A percentile compares a stretch with the other conserved stretches of the same genome.
Evolutionary conservation across 1,139 yeast genomes (phyloP).

Genomic region (Martiniozyma asiatica): DNA sequence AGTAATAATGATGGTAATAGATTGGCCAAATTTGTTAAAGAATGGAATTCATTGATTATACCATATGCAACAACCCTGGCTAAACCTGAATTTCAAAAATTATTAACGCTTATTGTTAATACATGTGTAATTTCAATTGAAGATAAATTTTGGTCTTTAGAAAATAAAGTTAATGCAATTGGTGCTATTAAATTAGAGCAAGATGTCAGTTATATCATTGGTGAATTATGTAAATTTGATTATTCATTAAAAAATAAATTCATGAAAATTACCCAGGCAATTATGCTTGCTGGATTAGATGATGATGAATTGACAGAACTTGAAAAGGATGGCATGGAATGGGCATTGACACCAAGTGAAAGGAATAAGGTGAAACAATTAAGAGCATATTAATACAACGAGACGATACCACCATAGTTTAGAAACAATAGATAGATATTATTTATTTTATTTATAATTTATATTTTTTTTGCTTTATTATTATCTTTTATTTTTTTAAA

Average conservation of each 20-base stretch:
- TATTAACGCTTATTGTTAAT: conserved; percentile 43
- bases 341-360: conserved; percentile 76
- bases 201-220: conserved; percentile 64
- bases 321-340: conserved; percentile 28
- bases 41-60: conserved; percentile 52
- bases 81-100: conserved; percentile 33
- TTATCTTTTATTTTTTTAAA: too few relatives aligned
- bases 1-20: conserved; percentile 22
- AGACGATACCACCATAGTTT: too few relatives aligned
- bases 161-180: conserved; percentile 61
- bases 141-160: conserved; percentile 51
- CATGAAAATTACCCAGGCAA: conserved; percentile 70
- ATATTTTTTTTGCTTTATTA: too few relatives aligned
- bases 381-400: too few relatives aligned
- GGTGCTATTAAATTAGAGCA: conserved; percentile 81
- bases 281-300: conserved; percentile 71
- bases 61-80: conserved; percentile 57
- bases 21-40: conserved; percentile 34
- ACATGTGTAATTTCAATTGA: conserved; percentile 42
- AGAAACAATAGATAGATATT: too few relatives aligned
- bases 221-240: conserved; percentile 47
- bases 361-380: too few relatives aligned
- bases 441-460: too few relatives aligned
- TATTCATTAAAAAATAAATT: conserved; percentile 71
- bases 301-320: conserved; percentile 38